These are phyloP conservation scores for Venturia oleaginea DNA, from an alignment of 2,329 filamentous ascomycete genomes.

Conservation along the genomic window DNA sequence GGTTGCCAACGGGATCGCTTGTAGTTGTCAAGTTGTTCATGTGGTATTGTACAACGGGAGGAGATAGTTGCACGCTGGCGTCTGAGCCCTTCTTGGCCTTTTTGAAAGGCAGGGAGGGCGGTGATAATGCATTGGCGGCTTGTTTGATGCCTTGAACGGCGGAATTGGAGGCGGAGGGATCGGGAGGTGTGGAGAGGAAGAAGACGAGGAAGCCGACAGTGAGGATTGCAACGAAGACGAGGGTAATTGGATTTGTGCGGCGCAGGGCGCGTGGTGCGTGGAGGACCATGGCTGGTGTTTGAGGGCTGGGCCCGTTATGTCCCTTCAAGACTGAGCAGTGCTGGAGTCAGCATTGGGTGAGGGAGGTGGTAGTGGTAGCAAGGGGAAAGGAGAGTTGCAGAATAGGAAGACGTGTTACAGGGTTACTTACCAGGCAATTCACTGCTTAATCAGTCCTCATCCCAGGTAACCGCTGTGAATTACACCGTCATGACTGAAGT, in stretches of 20 bases:
- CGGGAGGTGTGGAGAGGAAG: conserved; percentile 48
- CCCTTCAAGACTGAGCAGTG: not conserved
- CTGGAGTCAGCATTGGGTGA: not conserved
- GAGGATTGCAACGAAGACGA: conserved; percentile 61
- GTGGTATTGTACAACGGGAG: conserved; percentile 85
- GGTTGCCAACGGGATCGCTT: conserved; percentile 62
- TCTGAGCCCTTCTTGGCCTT: conserved; percentile 40
- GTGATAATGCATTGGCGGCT: conserved; percentile 62
- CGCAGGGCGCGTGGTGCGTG: conserved; percentile 59
- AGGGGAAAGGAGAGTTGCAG: not conserved
- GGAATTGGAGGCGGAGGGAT: conserved; percentile 34
- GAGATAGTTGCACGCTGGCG: conserved; percentile 50
- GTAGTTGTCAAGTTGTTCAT: conserved; percentile 92
- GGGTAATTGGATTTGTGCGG: conserved; percentile 68
- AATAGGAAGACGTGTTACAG: not conserved
- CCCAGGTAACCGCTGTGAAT: not conserved
- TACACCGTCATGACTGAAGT: not conserved
- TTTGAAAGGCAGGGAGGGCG: conserved; percentile 64
- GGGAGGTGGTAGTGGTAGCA: not conserved
- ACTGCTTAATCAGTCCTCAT: not conserved
- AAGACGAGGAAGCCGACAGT: conserved; percentile 50
- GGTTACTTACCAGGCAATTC: not conserved
- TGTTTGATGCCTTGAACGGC: conserved; percentile 44
- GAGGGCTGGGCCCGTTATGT: not conserved
- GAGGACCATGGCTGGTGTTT: conserved; percentile 33